These are phyloP conservation scores for Fraxinus anomala DNA, from an alignment of 257 asterid species.

Conservation along the genomic window DNA sequence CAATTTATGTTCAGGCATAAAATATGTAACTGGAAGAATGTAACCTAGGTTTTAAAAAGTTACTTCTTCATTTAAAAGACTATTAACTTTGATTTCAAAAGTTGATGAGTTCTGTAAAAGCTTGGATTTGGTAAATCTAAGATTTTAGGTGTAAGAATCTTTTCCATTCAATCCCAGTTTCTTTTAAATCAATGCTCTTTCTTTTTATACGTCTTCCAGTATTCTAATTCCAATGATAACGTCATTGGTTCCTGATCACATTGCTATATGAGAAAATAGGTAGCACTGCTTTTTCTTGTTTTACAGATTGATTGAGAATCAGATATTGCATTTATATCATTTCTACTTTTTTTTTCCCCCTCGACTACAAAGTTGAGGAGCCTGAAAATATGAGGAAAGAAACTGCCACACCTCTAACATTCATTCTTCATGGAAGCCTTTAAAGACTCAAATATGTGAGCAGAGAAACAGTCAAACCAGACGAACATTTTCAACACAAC, in stretches of 20 bases:
- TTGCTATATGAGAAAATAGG: conserved; percentile 7
- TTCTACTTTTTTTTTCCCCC: background rate
- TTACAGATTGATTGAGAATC: background rate
- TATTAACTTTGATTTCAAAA: background rate
- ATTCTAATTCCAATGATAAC: conserved; percentile 19
- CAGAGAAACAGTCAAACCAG: too few relatives aligned
- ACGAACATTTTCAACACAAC: too few relatives aligned
- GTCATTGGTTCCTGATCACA: background rate
- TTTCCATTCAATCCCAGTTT: conserved; percentile 7
- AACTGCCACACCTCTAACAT: background rate
- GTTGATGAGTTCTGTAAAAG: background rate
- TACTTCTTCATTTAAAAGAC: background rate
- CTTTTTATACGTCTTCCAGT: conserved; percentile 24
- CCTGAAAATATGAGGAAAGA: conserved; percentile 5
- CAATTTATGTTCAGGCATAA: background rate
- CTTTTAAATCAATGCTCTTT: background rate
- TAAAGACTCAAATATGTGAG: background rate
- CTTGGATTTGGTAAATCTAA: background rate
- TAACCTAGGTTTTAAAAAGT: background rate
- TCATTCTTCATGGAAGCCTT: background rate
- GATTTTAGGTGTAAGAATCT: background rate
- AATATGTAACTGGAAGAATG: background rate
- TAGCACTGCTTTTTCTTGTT: conserved; percentile 9
- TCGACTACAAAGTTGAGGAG: background rate
- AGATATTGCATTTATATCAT: background rate